Evolutionary conservation across 2,329 filamentous ascomycete genomes (phyloP), one percentile per base, ranked within the genome.

Genomic region (Acarospora socialis): DNA sequence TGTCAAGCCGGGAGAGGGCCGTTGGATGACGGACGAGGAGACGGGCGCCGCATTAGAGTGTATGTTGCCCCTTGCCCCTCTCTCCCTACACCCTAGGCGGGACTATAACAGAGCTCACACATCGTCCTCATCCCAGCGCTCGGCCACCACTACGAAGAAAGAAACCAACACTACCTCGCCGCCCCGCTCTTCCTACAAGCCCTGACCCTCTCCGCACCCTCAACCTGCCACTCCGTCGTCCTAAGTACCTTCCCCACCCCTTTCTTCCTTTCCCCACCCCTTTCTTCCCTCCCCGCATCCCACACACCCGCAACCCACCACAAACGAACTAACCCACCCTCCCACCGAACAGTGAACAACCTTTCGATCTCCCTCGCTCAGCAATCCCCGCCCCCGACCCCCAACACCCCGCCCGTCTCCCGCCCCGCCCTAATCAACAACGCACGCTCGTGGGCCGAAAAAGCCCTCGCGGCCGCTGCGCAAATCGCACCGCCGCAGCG

Each of bases 181-280:
- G 70, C 86, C 14, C 84, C 86, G 3, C 65, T 94, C 18, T 92
- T 86, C 52, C 72, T 94, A 46, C 83, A 92, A 48, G 82, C 86
- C 4, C 63, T 93, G 20, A 68, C 75, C 12, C 57, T 90, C 27
- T 77, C 72, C 51, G 66, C 72, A 3, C 57, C 58, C 2, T 63
- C 60, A 15, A 68, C 63, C 18, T 94, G 86, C 51, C 84, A 92
- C 51, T 74, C 78, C 30, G 78, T 82, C 17, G 66, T 86, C 9
- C 63, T 94, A 49, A 92, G 67, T 78, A 64, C 50, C 67, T n/a
- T 64, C 21, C 40, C 47, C 10, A 41, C 43, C 18, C n/a, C n/a
- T n/a, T n/a, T n/a, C n/a, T n/a, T 7, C 13, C 13, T 7, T 31
- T 64, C 21, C 40, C 47, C 10, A 41, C 43, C 18, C n/a, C n/a